Percentiles rank a stretch among this genome's conserved stretches.
These are phyloP conservation scores for Fallopia convolvulus DNA, from an alignment of 148 eudicot species.

Conservation along the genomic window DNA sequence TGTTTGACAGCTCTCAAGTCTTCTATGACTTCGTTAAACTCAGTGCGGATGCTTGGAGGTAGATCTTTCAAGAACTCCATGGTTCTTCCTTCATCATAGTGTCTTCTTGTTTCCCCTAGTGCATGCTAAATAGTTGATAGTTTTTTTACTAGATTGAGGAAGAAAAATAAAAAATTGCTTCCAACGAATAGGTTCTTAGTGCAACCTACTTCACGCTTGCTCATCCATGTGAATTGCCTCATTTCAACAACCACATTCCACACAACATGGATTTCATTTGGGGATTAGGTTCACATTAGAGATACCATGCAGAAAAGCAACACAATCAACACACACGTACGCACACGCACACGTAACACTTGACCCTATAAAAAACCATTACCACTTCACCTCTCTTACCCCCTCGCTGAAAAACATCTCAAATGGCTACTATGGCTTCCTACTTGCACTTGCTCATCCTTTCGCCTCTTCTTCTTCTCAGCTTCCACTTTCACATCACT, in stretches of 20 bases:
- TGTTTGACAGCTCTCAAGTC: no score
- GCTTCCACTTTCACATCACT: background rate
- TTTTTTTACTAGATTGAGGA: no score
- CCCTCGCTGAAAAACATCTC: background rate
- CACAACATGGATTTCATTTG: background rate
- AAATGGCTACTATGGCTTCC: background rate
- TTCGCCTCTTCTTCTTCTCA: background rate
- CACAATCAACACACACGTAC: background rate
- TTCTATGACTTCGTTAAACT: no score
- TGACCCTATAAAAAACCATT: background rate
- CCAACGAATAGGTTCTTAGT: background rate
- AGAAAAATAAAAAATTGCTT: background rate
- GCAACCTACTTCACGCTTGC: background rate
- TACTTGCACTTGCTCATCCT: conserved; percentile 7
- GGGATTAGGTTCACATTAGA: conserved; percentile 11
- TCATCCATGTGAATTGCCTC: conserved; percentile 2
- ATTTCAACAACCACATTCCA: conserved; percentile 1
- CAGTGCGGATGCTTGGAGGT: no score
- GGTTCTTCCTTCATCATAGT: no score
- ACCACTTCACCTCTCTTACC: background rate
- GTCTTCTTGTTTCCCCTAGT: background rate
- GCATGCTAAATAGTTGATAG: background rate
- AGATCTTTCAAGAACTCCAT: no score
- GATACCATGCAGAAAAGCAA: background rate
- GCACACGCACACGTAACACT: background rate